phyloP scores from a whole-genome alignment of 2,329 filamentous ascomycete genomes.

The Trichoderma lentiforme region DNA sequence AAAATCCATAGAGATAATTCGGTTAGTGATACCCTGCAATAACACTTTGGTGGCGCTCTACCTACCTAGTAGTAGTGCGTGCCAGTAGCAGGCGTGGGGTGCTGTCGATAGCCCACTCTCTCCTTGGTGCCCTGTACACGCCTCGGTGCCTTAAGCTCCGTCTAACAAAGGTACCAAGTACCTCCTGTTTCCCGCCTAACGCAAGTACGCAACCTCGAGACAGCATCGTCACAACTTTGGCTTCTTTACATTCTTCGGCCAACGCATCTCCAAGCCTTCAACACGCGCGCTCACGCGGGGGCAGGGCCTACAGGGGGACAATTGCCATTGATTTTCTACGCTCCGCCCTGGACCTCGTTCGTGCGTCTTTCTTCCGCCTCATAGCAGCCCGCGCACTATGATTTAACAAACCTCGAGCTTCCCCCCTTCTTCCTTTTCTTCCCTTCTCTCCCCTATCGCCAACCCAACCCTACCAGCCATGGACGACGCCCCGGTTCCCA shows the following conservation, averaged over 20 bases:
- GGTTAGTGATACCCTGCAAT: too few species aligned
- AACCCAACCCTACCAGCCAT: conserved; percentile 25
- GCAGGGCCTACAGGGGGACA: conserved; percentile 10
- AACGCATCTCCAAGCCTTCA: not conserved
- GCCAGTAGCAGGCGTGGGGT: not conserved
- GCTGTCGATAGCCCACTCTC: not conserved
- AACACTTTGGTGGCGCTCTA: not conserved
- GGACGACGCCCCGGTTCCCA: conserved; percentile 64
- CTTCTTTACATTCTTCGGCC: not conserved
- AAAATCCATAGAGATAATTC: too few species aligned
- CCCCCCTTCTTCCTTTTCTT: not conserved
- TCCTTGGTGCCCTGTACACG: not conserved
- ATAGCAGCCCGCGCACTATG: conserved; percentile 13
- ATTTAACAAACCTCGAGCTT: conserved; percentile 3
- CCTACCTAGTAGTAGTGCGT: not conserved
- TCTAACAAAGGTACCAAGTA: not conserved
- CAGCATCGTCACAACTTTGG: conserved; percentile 13
- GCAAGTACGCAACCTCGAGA: not conserved
- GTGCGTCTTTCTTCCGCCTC: not conserved
- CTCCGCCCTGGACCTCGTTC: not conserved
- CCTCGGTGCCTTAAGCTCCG: not conserved
- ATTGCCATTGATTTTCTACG: not conserved
- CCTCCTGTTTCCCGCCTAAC: not conserved
- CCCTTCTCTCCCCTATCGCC: not conserved
- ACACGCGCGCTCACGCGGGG: not conserved